phyloP scores from a whole-genome alignment of 1,284 basidiomycete species.

The Violaceomyces palustris region DNA sequence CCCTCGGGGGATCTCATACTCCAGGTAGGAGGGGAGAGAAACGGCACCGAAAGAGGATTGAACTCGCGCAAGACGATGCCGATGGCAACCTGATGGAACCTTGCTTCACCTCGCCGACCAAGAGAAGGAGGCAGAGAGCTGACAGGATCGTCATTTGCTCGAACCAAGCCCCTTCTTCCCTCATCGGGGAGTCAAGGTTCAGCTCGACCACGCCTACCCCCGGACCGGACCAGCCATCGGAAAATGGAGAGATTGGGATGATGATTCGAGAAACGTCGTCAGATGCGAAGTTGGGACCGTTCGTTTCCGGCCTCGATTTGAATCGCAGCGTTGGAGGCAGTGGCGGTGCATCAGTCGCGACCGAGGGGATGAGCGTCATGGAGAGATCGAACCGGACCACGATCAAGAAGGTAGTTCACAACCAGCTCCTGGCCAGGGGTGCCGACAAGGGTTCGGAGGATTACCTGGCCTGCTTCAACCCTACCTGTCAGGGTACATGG shows the following conservation, averaged over 20 bases:
- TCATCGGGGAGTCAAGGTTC: no score
- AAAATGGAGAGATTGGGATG: no score
- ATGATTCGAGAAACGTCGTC: no score
- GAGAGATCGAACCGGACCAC: slow-evolving; percentile 20
- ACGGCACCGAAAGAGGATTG: slow-evolving; percentile 4
- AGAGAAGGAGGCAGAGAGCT: slow-evolving; percentile 8
- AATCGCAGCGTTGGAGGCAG: no score
- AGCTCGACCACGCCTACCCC: no score
- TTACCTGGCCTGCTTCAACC: slow-evolving; percentile 34
- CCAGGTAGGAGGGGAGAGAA: slow-evolving; percentile 38
- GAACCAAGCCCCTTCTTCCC: no score
- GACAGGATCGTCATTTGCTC: slow-evolving; percentile 20
- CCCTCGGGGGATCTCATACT: slow-evolving; percentile 12
- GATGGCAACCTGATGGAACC: not conserved
- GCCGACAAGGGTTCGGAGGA: slow-evolving; percentile 19
- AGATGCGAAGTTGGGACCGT: no score
- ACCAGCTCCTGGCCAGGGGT: slow-evolving; percentile 13
- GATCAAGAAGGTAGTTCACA: slow-evolving; percentile 26
- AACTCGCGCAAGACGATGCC: not conserved
- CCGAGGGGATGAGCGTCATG: not conserved
- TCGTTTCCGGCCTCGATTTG: no score
- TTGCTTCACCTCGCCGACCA: slow-evolving; percentile 1
- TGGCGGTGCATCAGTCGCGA: no score
- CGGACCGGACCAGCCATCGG: no score
- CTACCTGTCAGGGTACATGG: slow-evolving; percentile 35